Evolutionary conservation across 257 asterid genomes (phyloP).

Genomic region (Solanum chaucha): DNA sequence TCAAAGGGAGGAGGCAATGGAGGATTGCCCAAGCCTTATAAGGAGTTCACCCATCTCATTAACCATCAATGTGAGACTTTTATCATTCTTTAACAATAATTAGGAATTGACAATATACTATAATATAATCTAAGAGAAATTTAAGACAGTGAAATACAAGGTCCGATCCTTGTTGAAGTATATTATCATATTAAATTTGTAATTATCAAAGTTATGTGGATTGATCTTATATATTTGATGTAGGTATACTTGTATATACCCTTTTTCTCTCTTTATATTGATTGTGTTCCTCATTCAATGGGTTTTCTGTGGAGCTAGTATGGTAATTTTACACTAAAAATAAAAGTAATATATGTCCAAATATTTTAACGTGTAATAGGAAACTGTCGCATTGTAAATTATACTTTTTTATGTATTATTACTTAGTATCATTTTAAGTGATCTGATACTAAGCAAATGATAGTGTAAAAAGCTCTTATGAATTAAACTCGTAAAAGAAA

Average conservation of each 20-base stretch:
- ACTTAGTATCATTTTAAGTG: neutral
- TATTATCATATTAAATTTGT: too few species aligned
- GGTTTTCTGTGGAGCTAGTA: neutral
- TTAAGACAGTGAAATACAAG: too few species aligned
- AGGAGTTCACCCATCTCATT: too few species aligned
- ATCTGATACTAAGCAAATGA: neutral
- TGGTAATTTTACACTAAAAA: neutral
- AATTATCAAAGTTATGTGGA: too few species aligned
- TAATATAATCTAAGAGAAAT: too few species aligned
- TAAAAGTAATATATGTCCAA: neutral
- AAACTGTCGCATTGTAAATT: neutral
- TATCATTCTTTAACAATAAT: neutral
- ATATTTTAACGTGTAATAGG: neutral
- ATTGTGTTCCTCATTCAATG: neutral
- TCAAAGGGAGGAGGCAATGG: too few species aligned
- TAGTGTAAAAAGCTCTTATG: neutral
- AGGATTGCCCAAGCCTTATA: too few species aligned
- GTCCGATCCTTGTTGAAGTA: too few species aligned
- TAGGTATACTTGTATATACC: too few species aligned
- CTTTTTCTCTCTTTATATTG: neutral
- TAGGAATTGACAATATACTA: neutral
- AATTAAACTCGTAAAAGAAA: neutral
- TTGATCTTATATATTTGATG: too few species aligned
- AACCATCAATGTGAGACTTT: too few species aligned
- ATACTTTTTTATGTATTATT: neutral